Percentiles rank a stretch among this genome's conserved stretches.
phyloP scores from a whole-genome alignment of 768 basidiomycete species.

The Tulasnella calospora region DNA sequence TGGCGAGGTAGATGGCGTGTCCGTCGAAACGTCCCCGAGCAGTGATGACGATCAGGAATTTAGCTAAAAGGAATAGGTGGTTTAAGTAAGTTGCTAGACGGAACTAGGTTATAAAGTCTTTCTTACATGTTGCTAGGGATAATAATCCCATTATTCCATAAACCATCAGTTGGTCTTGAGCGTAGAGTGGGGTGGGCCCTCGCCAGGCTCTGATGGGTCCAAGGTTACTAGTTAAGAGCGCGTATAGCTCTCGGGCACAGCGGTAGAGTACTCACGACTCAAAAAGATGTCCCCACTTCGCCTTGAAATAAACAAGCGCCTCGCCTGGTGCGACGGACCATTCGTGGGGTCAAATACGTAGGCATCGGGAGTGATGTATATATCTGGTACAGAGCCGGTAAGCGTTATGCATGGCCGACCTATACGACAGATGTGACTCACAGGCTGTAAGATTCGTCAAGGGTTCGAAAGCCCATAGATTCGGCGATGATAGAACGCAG shows the following conservation, averaged over 20 bases:
- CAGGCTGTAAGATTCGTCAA: slow-evolving; percentile 17
- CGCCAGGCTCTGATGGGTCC: neutral
- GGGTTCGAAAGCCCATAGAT: neutral
- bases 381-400: slow-evolving; percentile 20
- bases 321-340: slow-evolving; percentile 28
- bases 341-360: slow-evolving; percentile 33
- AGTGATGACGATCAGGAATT: slow-evolving; percentile 87
- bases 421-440: neutral
- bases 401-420: neutral
- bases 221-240: neutral
- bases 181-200: slow-evolving; percentile 32
- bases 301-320: slow-evolving; percentile 40
- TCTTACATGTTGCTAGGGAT: slow-evolving; percentile 41
- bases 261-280: slow-evolving; percentile 37
- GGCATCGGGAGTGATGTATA: slow-evolving; percentile 29
- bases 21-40: slow-evolving; percentile 74
- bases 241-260: neutral
- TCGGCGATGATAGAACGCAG: neutral
- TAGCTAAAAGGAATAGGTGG: slow-evolving; percentile 50
- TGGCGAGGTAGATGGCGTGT: slow-evolving; percentile 82
- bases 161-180: slow-evolving; percentile 40
- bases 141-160: slow-evolving; percentile 48
- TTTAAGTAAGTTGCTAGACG: slow-evolving; percentile 12
- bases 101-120: neutral
- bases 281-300: slow-evolving; percentile 37